These are phyloP conservation scores for Xylariaceae sp. DNA, from an alignment of 2,329 filamentous ascomycete genomes.

Conservation along the genomic window DNA sequence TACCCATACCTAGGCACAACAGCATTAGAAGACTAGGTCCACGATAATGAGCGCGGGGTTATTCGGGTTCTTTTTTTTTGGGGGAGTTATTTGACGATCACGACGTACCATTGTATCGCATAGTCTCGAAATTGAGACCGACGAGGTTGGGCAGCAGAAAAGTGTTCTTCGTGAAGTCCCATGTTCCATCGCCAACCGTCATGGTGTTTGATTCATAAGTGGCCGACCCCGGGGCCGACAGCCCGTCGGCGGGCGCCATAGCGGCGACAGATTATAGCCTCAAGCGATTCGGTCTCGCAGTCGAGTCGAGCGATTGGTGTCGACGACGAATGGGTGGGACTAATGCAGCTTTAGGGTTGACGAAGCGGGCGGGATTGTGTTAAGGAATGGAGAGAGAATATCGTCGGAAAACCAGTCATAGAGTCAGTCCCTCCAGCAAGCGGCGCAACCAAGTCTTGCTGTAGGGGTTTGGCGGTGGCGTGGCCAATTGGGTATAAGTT, in stretches of 20 bases:
- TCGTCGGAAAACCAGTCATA: neutral
- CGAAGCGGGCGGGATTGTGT: constrained; percentile 1
- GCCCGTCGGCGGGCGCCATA: constrained; percentile 56
- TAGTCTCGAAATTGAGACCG: constrained; percentile 73
- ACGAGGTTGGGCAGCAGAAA: constrained; percentile 74
- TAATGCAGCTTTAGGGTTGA: constrained; percentile 14
- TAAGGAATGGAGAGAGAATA: constrained; percentile 15
- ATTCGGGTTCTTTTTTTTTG: no score
- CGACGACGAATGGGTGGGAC: constrained; percentile 5
- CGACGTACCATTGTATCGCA: constrained; percentile 71
- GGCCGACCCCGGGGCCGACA: constrained; percentile 66
- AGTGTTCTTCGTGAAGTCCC: constrained; percentile 70
- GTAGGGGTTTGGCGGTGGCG: constrained; percentile 7
- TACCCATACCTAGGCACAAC: constrained; percentile 65
- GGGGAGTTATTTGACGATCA: neutral
- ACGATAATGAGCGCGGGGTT: neutral
- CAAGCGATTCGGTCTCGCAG: constrained; percentile 7
- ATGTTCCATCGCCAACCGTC: constrained; percentile 75
- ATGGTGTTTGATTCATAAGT: constrained; percentile 69
- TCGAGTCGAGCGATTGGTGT: constrained; percentile 10
- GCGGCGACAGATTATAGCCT: constrained; percentile 36
- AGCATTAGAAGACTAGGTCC: constrained; percentile 4
- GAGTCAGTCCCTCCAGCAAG: neutral
- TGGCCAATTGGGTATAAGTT: constrained; percentile 7
- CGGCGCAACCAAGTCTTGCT: neutral